Percentiles rank a stretch among this genome's conserved stretches.
Evolutionary conservation across 306 rosid species (phyloP).

Genomic region (Malus fusca): DNA sequence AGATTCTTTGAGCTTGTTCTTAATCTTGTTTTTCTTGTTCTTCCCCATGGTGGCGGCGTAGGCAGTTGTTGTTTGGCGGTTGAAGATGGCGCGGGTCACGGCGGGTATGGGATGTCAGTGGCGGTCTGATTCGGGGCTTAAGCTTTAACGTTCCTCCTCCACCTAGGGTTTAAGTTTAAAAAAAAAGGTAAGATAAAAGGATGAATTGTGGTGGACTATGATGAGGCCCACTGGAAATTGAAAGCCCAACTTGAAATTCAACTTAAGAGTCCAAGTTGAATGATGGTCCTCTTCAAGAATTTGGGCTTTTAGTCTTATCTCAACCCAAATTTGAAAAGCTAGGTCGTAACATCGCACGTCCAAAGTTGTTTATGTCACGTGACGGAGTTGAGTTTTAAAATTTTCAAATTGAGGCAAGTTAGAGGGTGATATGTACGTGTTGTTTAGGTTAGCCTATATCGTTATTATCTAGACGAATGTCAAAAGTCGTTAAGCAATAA

Average conservation of each 20-base stretch:
- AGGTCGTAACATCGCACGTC: too few species aligned
- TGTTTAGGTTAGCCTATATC: too few species aligned
- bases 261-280: too few species aligned
- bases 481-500: too few species aligned
- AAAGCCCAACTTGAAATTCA: neutral
- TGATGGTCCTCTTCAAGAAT: too few species aligned
- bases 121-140: neutral
- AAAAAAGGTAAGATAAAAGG: neutral
- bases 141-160: neutral
- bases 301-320: too few species aligned
- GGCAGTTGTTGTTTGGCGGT: neutral
- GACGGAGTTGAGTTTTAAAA: too few species aligned
- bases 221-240: neutral
- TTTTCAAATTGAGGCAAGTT: too few species aligned
- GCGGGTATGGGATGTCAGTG: neutral
- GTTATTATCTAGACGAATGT: too few species aligned
- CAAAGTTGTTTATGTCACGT: too few species aligned
- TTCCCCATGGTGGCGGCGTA: conserved; percentile 20
- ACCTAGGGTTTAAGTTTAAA: neutral
- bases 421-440: too few species aligned
- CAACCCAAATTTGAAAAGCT: too few species aligned
- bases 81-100: neutral
- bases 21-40: conserved; percentile 17
- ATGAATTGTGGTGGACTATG: neutral
- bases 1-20: neutral